These are phyloP conservation scores for Liriodendron chinense DNA, from an alignment of 164 flowering plant species.

Conservation along the genomic window DNA sequence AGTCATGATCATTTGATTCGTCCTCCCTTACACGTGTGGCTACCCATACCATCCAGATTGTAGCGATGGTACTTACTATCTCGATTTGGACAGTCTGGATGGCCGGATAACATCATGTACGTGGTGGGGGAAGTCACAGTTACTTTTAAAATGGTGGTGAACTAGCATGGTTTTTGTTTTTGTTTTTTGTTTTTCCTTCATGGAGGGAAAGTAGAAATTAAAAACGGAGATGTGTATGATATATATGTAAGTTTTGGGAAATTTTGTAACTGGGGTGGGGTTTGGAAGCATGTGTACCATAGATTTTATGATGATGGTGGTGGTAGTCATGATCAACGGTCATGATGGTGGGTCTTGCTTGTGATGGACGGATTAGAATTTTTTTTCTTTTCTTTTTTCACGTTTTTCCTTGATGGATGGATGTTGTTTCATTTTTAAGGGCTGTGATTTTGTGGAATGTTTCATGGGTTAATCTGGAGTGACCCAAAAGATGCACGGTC, in stretches of 20 bases:
- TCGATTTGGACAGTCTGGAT: neutral
- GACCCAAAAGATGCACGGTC: no score
- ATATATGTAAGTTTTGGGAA: constrained; percentile 5
- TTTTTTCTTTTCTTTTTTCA: no score
- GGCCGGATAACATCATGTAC: neutral
- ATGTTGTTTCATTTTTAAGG: neutral
- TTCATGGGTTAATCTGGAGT: no score
- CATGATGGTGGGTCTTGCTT: neutral
- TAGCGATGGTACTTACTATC: neutral
- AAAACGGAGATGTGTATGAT: constrained; percentile 5
- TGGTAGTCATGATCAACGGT: neutral
- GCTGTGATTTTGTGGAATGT: neutral
- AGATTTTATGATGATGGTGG: neutral
- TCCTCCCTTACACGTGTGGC: no score
- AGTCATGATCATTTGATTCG: no score
- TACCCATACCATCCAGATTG: neutral
- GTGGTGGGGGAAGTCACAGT: neutral
- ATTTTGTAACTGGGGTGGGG: constrained; percentile 1
- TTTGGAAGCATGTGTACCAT: neutral
- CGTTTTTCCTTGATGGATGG: neutral
- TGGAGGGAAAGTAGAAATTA: neutral
- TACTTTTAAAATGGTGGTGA: neutral
- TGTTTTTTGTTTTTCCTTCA: neutral
- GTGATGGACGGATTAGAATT: neutral
- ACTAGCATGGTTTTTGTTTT: neutral